Conservation (phyloP, 1,284 basidiomycete species). For the Irpex rosettiformis region DNA sequence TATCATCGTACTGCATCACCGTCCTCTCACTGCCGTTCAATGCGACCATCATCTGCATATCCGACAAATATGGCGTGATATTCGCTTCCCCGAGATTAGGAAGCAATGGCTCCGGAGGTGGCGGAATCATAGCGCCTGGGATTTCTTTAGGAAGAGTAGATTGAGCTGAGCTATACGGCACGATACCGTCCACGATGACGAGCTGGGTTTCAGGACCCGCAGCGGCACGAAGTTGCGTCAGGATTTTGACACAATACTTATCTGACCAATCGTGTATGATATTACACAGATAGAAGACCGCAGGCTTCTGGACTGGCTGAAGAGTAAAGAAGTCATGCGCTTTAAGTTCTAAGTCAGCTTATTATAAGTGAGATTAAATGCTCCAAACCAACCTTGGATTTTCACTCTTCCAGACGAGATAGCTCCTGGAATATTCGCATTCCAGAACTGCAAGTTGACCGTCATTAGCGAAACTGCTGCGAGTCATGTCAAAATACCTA, state of each 20-base stretch:
- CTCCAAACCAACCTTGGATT: slow-evolving; percentile 6
- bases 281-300: slow-evolving; percentile 27
- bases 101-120: neutral
- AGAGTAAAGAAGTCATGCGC: slow-evolving; percentile 27
- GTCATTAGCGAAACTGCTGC: neutral
- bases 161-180: slow-evolving; percentile 3
- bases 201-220: slow-evolving; percentile 7
- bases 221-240: slow-evolving; percentile 25
- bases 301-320: slow-evolving; percentile 15
- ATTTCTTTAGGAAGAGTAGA: neutral
- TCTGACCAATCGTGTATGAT: slow-evolving; percentile 32
- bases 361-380: neutral
- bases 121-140: neutral
- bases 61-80: neutral
- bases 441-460: slow-evolving; percentile 5
- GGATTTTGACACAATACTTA: slow-evolving; percentile 24
- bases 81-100: neutral
- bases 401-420: slow-evolving; percentile 6
- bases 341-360: neutral
- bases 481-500: slow-evolving; percentile 6
- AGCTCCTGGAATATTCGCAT: neutral
- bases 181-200: slow-evolving; percentile 7
- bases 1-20: neutral
- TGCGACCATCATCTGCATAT: neutral
- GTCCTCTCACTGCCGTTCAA: slow-evolving; percentile 4